Percentiles rank a stretch among this genome's conserved stretches.
These are phyloP conservation scores for Clitopilus passeckerianus DNA, from an alignment of 768 basidiomycete genomes.

Conservation along the genomic window DNA sequence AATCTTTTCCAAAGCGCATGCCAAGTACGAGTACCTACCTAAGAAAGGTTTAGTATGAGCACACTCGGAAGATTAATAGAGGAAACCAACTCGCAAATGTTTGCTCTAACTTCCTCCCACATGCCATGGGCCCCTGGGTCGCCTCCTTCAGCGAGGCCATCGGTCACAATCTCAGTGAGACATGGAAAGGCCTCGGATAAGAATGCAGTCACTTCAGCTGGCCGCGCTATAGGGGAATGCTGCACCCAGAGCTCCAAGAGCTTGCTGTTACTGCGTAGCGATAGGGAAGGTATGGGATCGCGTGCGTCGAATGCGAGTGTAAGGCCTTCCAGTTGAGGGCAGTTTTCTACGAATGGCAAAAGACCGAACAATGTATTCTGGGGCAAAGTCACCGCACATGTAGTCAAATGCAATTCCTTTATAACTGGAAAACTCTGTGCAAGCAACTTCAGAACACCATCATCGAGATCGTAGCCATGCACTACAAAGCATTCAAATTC, in stretches of 20 bases:
- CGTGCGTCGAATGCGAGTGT: background rate
- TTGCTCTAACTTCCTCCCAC: too few species aligned
- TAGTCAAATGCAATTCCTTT: background rate
- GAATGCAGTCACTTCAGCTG: background rate
- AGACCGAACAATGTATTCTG: background rate
- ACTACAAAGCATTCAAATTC: background rate
- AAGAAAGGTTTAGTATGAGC: too few species aligned
- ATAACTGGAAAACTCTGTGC: background rate
- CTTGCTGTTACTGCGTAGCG: background rate
- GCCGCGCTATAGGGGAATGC: background rate
- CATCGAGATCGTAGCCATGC: background rate
- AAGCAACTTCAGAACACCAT: background rate
- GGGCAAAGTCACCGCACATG: background rate
- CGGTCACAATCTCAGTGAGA: background rate
- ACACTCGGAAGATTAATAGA: too few species aligned
- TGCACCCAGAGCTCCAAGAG: background rate
- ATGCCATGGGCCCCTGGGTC: too few species aligned
- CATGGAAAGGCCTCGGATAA: background rate
- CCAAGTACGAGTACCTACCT: too few species aligned
- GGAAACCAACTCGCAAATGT: too few species aligned
- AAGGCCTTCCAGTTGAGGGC: background rate
- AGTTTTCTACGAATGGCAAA: background rate
- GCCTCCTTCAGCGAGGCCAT: too few species aligned
- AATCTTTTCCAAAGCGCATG: too few species aligned
- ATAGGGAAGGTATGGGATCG: background rate